These are phyloP conservation scores for Ormosia emarginata DNA, from an alignment of 306 rosid species.

Conservation along the genomic window DNA sequence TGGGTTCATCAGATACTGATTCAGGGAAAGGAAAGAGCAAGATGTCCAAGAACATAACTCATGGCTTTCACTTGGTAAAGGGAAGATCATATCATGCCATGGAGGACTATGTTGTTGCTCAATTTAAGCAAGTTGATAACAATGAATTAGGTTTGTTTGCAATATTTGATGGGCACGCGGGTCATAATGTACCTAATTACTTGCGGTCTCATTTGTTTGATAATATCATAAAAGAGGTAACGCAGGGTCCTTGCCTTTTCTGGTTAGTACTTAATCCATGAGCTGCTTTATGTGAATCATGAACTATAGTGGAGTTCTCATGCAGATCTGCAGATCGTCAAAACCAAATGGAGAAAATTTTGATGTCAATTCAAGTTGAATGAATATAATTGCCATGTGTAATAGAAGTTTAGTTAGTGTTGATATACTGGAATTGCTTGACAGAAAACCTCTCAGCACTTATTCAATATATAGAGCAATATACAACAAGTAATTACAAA, in stretches of 20 bases:
- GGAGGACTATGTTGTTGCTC: conserved; percentile 90
- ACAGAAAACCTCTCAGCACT: too few relatives aligned
- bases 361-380: conserved; percentile 16
- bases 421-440: too few relatives aligned
- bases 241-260: not conserved
- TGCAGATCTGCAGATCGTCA: conserved; percentile 6
- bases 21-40: conserved; percentile 99
- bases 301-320: not conserved
- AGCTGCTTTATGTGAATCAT: not conserved
- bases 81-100: conserved; percentile 78
- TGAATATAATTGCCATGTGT: conserved; percentile 18
- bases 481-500: too few relatives aligned
- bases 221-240: conserved; percentile 83
- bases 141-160: conserved; percentile 94
- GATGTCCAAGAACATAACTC: conserved; percentile 64
- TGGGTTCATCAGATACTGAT: conserved; percentile 65
- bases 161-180: conserved; percentile 91
- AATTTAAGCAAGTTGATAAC: conserved; percentile 68
- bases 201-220: conserved; percentile 71
- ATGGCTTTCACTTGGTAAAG: conserved; percentile 87
- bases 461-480: too few relatives aligned
- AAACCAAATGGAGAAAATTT: not conserved
- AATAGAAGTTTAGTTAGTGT: not conserved
- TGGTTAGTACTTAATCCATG: not conserved
- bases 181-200: conserved; percentile 77